A percentile compares a stretch with the other conserved stretches of the same genome.
phyloP scores from a whole-genome alignment of 2,329 filamentous ascomycete genomes.

The Celoporthe dispersa region DNA sequence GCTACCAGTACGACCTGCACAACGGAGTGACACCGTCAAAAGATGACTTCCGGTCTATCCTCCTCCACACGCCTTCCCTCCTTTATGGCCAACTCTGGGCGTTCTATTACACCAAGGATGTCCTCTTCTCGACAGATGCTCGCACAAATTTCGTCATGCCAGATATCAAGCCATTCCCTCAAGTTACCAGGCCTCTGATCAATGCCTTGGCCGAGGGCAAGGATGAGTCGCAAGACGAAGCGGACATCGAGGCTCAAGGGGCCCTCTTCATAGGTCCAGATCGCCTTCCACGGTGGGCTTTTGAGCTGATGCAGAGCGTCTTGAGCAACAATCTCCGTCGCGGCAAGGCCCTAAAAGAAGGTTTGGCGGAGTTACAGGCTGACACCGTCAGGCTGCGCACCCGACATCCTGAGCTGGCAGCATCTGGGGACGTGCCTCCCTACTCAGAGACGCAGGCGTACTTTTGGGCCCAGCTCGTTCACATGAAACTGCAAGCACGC shows the following conservation, averaged over 20 bases:
- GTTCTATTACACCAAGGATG: slow-evolving; percentile 39
- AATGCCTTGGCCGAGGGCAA: neutral
- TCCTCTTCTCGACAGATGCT: slow-evolving; percentile 38
- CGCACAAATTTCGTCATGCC: slow-evolving; percentile 38
- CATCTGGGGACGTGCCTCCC: slow-evolving; percentile 27
- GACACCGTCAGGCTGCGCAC: slow-evolving; percentile 35
- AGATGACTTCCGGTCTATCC: neutral
- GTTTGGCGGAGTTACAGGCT: slow-evolving; percentile 33
- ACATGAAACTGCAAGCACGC: slow-evolving; percentile 32
- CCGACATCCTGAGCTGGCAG: slow-evolving; percentile 11
- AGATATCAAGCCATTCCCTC: slow-evolving; percentile 38
- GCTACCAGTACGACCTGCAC: slow-evolving; percentile 31
- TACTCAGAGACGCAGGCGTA: slow-evolving; percentile 42
- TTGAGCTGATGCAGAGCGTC: slow-evolving; percentile 37
- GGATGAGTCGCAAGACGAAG: neutral
- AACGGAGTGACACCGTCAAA: neutral
- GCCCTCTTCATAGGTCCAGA: slow-evolving; percentile 22
- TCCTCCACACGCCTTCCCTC: slow-evolving; percentile 14
- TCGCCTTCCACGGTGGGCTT: slow-evolving; percentile 37
- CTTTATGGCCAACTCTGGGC: slow-evolving; percentile 40
- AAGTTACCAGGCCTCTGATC: slow-evolving; percentile 14
- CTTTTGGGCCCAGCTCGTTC: slow-evolving; percentile 39
- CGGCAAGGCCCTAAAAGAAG: slow-evolving; percentile 37
- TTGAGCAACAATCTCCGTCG: slow-evolving; percentile 30
- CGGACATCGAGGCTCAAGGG: neutral